phyloP scores from a whole-genome alignment of 2,329 filamentous ascomycete genomes.

The Trichoderma endophyticum region DNA sequence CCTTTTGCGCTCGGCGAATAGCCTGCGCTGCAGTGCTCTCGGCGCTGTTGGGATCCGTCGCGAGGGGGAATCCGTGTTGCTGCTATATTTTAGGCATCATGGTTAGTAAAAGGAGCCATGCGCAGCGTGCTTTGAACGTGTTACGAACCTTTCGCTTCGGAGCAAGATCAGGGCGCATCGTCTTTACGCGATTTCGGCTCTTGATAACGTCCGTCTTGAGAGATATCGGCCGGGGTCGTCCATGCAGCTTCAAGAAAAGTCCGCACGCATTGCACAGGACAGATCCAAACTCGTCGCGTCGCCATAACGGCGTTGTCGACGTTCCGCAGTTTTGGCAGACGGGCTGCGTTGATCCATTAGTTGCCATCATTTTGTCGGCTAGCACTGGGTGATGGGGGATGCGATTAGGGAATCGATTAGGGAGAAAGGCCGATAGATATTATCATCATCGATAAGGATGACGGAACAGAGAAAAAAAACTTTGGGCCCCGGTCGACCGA shows the following conservation, averaged over 20 bases:
- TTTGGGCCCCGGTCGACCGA: conserved; percentile 33
- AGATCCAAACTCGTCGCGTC: conserved; percentile 90
- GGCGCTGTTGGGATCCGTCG: conserved; percentile 56
- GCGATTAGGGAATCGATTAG: conserved; percentile 25
- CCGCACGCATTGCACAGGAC: conserved; percentile 99
- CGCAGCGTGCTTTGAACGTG: not conserved
- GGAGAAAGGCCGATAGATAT: conserved; percentile 31
- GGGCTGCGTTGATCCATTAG: conserved; percentile 72
- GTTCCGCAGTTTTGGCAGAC: conserved; percentile 96
- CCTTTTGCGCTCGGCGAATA: conserved; percentile 63
- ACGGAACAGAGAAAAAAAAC: conserved; percentile 35
- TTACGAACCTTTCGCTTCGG: conserved; percentile 76
- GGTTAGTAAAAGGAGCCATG: not conserved
- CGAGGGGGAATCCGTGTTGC: conserved; percentile 38
- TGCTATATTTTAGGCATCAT: conserved; percentile 15
- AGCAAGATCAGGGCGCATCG: conserved; percentile 69
- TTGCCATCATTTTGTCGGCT: conserved; percentile 48
- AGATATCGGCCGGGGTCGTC: conserved; percentile 86
- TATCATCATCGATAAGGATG: conserved; percentile 40
- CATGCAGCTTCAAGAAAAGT: conserved; percentile 94
- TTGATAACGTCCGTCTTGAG: conserved; percentile 99
- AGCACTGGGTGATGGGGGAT: conserved; percentile 28
- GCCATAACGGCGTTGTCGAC: conserved; percentile 94
- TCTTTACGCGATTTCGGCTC: conserved; percentile 97
- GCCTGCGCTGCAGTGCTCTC: conserved; percentile 53